A percentile compares a stretch with the other conserved stretches of the same genome.
phyloP scores from a whole-genome alignment of 1,284 basidiomycete genomes.

The Paramarasmius palmivorus region DNA sequence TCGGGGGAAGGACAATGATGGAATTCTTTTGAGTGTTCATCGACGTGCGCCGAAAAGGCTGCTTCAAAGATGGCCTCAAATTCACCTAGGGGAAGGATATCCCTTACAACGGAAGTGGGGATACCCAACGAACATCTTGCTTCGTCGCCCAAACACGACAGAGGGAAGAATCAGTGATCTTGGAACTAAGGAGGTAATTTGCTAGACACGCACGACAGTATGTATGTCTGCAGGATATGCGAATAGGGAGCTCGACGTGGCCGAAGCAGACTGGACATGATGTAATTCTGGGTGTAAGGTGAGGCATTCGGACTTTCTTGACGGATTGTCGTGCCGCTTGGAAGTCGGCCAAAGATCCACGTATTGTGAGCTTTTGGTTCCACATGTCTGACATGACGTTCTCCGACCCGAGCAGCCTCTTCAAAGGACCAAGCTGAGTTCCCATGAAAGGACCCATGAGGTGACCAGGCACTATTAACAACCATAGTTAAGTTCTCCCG shows the following conservation, averaged over 20 bases:
- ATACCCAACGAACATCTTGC: slow-evolving; percentile 55
- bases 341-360: slow-evolving; percentile 31
- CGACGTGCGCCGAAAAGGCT: slow-evolving; percentile 57
- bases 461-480: slow-evolving; percentile 45
- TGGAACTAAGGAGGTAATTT: slow-evolving; percentile 55
- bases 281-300: slow-evolving; percentile 16
- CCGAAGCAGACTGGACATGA: slow-evolving; percentile 65
- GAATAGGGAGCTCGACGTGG: slow-evolving; percentile 48
- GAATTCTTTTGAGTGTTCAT: slow-evolving; percentile 57
- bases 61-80: slow-evolving; percentile 56
- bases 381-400: slow-evolving; percentile 38
- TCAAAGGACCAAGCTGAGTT: slow-evolving; percentile 33
- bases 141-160: slow-evolving; percentile 63
- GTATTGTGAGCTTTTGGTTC: slow-evolving; percentile 31
- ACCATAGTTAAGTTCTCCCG: slow-evolving; percentile 37
- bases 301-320: slow-evolving; percentile 32
- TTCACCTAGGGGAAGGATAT: slow-evolving; percentile 47
- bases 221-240: slow-evolving; percentile 59
- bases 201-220: slow-evolving; percentile 65
- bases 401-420: slow-evolving; percentile 35
- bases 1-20: slow-evolving; percentile 75
- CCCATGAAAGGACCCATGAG: slow-evolving; percentile 46
- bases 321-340: slow-evolving; percentile 41
- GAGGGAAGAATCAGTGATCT: slow-evolving; percentile 64
- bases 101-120: slow-evolving; percentile 48